Evolutionary conservation across 2,329 filamentous ascomycete species (phyloP), one percentile per base, ranked within the genome.

Genomic region (Fusarium citri): DNA sequence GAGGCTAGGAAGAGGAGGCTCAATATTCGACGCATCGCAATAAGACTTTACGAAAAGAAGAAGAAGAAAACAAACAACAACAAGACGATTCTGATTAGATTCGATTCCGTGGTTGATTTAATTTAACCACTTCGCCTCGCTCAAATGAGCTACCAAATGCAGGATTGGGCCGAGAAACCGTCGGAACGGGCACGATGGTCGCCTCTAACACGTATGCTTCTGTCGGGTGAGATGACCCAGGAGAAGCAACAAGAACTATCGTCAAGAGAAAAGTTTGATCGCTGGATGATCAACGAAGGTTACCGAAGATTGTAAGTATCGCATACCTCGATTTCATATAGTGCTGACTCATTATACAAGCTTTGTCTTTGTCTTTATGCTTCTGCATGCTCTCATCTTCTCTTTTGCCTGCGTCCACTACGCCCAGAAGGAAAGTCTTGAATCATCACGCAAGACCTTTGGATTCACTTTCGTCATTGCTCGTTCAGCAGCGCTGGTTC

Each of bases 241-340:
- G 91, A 94, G 77, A 87, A 84, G 75, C 89, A 91, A 72, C 89
- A 89, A 77, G 86, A 90, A 59, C 82, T 95, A 73, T 89, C 88
- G 25, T 80, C 87, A 68, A 87, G 88, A 76, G 91, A 95, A 79
- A 91, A 88, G 78, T 91, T 95, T 76, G 91, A 94, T 79, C 85
- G 90, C 71, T 96, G 93, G 93, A 94, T 96, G 92, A 91, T 95
- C 66, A 95, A 95, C 78, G 93, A 95, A 78, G 93, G 93, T 65
- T 94, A 94, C 78, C 87, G 92, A 78, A 86, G 92, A 88, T 86
- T 95, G 89, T 94, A 85, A 60, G 91, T 50, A n/a, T 23, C 31
- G n/a, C 22, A 48, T 26, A 56, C 15, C 16, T 46, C 18, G n/a
- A 18, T 30, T 31, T 37, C 30, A 37, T 18, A 56, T 18, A 18